Base-by-base conservation (phyloP, 441 rosid genomes). In the Daphne laureola region DNA sequence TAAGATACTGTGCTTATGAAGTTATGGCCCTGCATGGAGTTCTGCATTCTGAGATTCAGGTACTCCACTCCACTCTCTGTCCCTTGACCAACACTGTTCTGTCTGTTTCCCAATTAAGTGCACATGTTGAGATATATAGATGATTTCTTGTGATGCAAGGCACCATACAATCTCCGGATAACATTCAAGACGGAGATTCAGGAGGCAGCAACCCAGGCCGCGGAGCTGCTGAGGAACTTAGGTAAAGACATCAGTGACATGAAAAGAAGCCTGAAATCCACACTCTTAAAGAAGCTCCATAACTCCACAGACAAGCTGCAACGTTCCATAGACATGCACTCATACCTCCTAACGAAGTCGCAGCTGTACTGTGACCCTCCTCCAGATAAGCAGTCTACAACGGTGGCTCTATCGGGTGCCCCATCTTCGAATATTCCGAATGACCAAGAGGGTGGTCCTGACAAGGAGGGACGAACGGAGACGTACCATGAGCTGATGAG, bases 11-110 rank as follows among this genome's bases (percentile, higher is more conserved):
- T 64, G 82, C 87, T 44, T 78, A 78, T 50, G 85, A 84, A 51
- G 83, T 84, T 62, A 78, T 81, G 91, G 82, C 91, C 18, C 81
- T 81, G 53, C 92, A 79, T 56, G 86, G 92, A 55, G 83, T 84
- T 45, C 69, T 79, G 23, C 92, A 77, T 59, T 84, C 87, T 13
- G 79, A 84, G 73, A 84, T 79, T 76, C 86, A 73, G 83, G 83
- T 82, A 68, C 14, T 58, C 14, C 41, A 40, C 51, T 13, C 4
- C 16, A n/a, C 41, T 49, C 36, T 55, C 12, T 25, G 3, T 47
- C 25, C 43, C 42, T 54, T 57, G 25, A 4, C 12, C 25, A 3
- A 5, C 5, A 6, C 11, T 31, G 8, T 5, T n/a, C n/a, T n/a
- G n/a, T n/a, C n/a, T 9, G 11, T 5, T 7, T 4, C 38, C 38